Conservation (phyloP, 1,284 basidiomycete species). For the Takashimella tepidaria region DNA sequence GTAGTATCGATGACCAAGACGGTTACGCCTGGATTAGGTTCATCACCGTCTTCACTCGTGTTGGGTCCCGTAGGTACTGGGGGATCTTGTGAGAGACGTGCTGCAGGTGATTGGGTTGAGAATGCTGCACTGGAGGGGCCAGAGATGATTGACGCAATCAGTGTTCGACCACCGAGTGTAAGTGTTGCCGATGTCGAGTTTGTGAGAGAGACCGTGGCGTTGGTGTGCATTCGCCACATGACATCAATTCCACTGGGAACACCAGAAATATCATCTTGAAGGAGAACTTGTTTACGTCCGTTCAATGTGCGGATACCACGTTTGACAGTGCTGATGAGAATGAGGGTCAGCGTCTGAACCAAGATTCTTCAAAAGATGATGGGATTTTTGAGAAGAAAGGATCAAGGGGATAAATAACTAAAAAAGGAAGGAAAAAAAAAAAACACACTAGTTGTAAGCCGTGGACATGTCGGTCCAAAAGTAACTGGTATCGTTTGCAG, state of each 20-base stretch:
- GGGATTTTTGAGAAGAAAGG: no score
- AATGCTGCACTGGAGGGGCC: conserved; percentile 44
- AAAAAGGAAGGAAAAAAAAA: no score
- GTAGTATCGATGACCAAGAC: conserved; percentile 69
- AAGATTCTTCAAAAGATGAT: no score
- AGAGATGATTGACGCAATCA: conserved; percentile 55
- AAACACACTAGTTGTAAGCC: conserved; percentile 72
- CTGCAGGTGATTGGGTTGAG: conserved; percentile 32
- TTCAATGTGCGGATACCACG: conserved; percentile 88
- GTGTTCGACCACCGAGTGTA: conserved; percentile 57
- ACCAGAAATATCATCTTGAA: conserved; percentile 77
- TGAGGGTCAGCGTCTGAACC: conserved; percentile 5
- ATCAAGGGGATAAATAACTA: no score
- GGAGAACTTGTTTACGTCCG: conserved; percentile 78
- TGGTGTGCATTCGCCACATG: conserved; percentile 95
- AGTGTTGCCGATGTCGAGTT: conserved; percentile 64
- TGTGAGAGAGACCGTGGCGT: conserved; percentile 47
- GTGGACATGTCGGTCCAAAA: conserved; percentile 73
- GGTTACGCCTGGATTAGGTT: conserved; percentile 69
- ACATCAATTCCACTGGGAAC: conserved; percentile 50
- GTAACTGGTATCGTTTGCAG: conserved; percentile 70
- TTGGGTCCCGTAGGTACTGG: conserved; percentile 54
- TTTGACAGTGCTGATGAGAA: conserved; percentile 53
- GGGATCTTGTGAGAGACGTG: conserved; percentile 60
- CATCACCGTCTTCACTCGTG: conserved; percentile 51